Evolutionary conservation across 306 rosid species (phyloP), one percentile per base, ranked within the genome.

Genomic region (Pueraria montana): DNA sequence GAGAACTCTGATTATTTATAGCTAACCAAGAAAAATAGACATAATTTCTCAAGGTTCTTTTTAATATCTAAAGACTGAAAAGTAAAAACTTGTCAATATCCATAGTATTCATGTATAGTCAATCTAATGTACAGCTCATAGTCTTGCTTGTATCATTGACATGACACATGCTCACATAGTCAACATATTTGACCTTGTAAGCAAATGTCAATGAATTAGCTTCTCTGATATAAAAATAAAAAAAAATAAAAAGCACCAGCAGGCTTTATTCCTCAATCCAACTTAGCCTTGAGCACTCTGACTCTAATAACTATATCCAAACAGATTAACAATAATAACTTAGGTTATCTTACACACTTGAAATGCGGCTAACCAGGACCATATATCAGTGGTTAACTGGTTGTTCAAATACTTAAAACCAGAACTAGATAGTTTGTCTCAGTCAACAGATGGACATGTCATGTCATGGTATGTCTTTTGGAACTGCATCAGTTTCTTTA

Each of bases 381-480:
- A 72, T 24, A 70, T 38, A 52, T 67, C 13, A 8, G 40, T 65
- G 14, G 55, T 79, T 71, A 16, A 40, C 26, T 72, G 49, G 53
- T 62, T 55, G 11, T 46, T 34, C 66, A 42, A 30, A 40, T 78
- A 55, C 9, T 65, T 30, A 6, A 63, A 38, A 67, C 64, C 20
- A 46, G 20, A 56, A 40, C 62, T 62, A 14, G 13, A 30, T n/a
- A 14, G 26, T 53, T 2, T 66, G 76, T 75, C 36, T 75, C 50
- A 62, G 70, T 61, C 62, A 45, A 83, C 70, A 20, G 46, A 70
- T 62, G 59, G 23, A 62, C 11, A 42, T 12, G 63, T 10, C 13
- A 11, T 40, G 14, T 88, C 84, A 89, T 12, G 93, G 89, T 72
- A 89, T 87, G 77, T 88, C 91, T 65, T 81, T 68, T 3, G 84